Percentiles rank a stretch among this genome's conserved stretches.
Evolutionary conservation across 306 rosid genomes (phyloP).

Genomic region (Casuarina glauca): DNA sequence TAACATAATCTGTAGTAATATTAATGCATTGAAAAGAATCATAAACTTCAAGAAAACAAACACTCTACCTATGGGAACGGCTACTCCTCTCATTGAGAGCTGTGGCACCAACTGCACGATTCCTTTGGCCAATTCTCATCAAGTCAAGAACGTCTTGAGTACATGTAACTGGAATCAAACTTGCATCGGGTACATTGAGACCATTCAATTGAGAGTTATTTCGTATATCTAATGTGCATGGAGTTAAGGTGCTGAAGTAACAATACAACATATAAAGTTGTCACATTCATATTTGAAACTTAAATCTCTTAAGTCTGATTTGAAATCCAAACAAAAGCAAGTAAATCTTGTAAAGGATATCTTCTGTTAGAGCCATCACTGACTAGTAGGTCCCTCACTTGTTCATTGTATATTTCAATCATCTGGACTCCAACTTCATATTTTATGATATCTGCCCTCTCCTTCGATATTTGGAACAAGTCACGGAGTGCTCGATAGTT

Average conservation of each 20-base stretch:
- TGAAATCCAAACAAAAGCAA: conserved; percentile 9
- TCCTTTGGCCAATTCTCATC: conserved; percentile 87
- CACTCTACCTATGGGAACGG: conserved; percentile 81
- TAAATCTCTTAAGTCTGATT: conserved; percentile 4
- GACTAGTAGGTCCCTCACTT: conserved; percentile 94
- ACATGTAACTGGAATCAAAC: conserved; percentile 79
- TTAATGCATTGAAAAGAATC: conserved; percentile 8
- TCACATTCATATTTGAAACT: conserved; percentile 10
- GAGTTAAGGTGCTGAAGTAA: conserved; percentile 49
- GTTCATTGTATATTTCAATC: conserved; percentile 97
- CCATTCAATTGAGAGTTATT: conserved; percentile 95
- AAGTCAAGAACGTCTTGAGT: conserved; percentile 87
- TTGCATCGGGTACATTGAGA: conserved; percentile 94
- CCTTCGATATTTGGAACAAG: conserved; percentile 83
- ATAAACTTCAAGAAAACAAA: conserved; percentile 11
- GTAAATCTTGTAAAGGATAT: conserved; percentile 63
- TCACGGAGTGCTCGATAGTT: conserved; percentile 90
- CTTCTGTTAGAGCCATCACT: conserved; percentile 88
- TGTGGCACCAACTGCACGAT: conserved; percentile 93
- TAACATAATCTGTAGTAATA: not conserved
- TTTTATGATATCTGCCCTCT: conserved; percentile 59
- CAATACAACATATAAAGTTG: conserved; percentile 11
- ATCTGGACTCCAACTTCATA: conserved; percentile 95
- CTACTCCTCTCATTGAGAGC: conserved; percentile 96
- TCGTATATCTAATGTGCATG: conserved; percentile 82